Evolutionary conservation across 768 basidiomycete species (phyloP), one percentile per base, ranked within the genome.

Genomic region (Asterophora lycoperdoides): DNA sequence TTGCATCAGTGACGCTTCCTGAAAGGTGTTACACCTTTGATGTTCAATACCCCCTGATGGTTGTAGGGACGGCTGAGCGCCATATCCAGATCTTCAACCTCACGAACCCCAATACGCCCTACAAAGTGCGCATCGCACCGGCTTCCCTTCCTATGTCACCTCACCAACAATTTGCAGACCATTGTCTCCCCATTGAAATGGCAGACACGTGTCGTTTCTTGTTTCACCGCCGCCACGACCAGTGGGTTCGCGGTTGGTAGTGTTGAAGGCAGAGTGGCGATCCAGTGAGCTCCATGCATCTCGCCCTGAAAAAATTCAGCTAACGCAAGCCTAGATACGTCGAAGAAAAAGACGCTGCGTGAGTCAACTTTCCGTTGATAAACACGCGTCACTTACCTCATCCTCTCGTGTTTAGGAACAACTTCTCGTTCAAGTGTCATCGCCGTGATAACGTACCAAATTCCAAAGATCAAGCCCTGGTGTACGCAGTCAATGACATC

Each of bases 1-100:
- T 93, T 5, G 86, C 83, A 26, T 82, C 80, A 1, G 84, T 97
- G 4, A 76, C 79, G 48, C 77, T 97, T n/a, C 88, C 92, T 2
- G 93, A 95, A 58, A 77, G 93, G 51, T 92, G 90, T 60, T 96
- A 95, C 68, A 81, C 84, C 42, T 79, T 94, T 69, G 91, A 93
- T 55, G 80, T 85, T 8, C 79, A 81, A 49, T 86, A 83, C 58
- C 85, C 89, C 3, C 72, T 94, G 20, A 81, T 95, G 75, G 94
- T 94, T 34, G 90, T 93, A 44, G 94, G 86, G 26, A 95, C 92
- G 1, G 95, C 93, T 5, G 94, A 96, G 52, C 81, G 93, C 26
- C 88, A 94, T 63, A 83, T 97, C 44, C 84, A 89, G 64, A 89
- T 95, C 53, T 88, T 82, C 73, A 89, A 95, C 66, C 77, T 96